Evolutionary conservation across 257 asterid species (phyloP).

Genomic region (Solanum lycopersicoides): DNA sequence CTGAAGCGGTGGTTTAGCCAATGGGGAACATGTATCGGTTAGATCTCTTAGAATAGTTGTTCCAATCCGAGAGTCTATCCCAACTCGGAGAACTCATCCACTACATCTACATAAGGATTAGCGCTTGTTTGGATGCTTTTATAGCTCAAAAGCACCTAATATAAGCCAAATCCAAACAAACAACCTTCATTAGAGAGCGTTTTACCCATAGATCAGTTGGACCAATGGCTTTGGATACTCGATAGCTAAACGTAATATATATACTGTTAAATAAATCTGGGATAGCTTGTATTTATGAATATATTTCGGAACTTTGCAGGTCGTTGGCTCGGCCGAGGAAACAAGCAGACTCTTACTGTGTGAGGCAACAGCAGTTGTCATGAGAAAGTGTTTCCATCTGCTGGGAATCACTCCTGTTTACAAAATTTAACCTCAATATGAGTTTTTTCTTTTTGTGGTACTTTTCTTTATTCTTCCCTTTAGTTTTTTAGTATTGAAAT

Average conservation of each 20-base stretch:
- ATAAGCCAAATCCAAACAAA: neutral
- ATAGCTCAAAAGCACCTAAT: neutral
- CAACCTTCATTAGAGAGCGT: neutral
- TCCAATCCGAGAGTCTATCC: neutral
- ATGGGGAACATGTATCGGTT: neutral
- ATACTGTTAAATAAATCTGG: too few relatives aligned
- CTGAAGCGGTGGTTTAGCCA: neutral
- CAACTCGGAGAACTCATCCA: neutral
- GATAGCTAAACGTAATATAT: neutral
- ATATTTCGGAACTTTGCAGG: constrained; percentile 24
- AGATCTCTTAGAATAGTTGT: neutral
- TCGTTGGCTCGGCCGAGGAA: constrained; percentile 75
- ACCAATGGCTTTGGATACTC: neutral
- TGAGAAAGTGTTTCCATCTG: constrained; percentile 79
- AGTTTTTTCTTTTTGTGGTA: neutral
- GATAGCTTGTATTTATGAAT: neutral
- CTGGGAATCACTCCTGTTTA: constrained; percentile 91
- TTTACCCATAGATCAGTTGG: neutral
- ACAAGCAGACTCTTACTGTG: constrained; percentile 73
- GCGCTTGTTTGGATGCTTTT: neutral
- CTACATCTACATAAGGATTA: neutral
- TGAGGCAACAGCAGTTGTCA: constrained; percentile 90
- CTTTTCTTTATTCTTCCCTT: neutral
- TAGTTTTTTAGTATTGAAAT: neutral
- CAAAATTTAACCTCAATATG: constrained; percentile 39